Evolutionary conservation across 257 asterid species (phyloP).

Genomic region (Primulina tabacum): DNA sequence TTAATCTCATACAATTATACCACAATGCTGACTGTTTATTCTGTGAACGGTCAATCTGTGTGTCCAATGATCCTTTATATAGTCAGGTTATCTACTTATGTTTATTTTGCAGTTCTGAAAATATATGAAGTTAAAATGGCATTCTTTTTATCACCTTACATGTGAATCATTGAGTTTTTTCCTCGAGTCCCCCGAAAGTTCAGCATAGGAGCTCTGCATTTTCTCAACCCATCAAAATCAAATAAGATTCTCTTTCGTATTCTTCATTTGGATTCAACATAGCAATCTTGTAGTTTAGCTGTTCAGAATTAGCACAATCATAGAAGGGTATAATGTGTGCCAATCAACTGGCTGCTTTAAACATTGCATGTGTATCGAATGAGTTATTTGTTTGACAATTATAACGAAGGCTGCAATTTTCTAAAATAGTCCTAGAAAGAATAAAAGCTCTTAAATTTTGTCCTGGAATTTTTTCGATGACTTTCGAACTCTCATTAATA

Average conservation of each 20-base stretch:
- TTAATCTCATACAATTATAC: constrained; percentile 2
- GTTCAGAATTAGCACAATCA: constrained; percentile 15
- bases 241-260: constrained; percentile 1
- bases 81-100: neutral
- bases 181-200: constrained; percentile 9
- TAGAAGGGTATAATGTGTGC: neutral
- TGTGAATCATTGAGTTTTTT: constrained; percentile 2
- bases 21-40: neutral
- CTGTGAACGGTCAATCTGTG: constrained; percentile 16
- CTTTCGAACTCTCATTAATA: constrained; percentile 4
- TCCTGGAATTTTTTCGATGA: constrained; percentile 12
- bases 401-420: neutral
- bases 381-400: neutral
- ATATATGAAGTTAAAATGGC: neutral
- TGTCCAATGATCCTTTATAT: neutral
- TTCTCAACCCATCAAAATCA: neutral
- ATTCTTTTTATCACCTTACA: neutral
- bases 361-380: neutral
- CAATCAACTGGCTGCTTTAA: constrained; percentile 1
- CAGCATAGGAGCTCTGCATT: neutral
- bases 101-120: neutral
- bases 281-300: constrained; percentile 7
- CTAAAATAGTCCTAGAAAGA: neutral
- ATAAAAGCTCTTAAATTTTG: constrained; percentile 1
- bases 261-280: neutral